Conservation (phyloP, 2,329 filamentous ascomycete species). For the Herpomyces periplanetae region DNA sequence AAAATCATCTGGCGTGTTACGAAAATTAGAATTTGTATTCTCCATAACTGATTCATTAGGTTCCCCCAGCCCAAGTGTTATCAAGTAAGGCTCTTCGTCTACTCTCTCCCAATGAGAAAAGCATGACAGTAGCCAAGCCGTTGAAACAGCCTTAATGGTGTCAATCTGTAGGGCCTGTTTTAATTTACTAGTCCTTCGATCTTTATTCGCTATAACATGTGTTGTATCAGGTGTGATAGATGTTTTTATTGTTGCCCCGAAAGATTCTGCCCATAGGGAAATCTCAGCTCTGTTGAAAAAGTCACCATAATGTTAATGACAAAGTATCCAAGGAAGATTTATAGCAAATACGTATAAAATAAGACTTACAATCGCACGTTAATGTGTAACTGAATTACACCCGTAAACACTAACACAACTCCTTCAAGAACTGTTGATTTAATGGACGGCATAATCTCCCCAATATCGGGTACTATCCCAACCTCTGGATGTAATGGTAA, state of each 20-base stretch:
- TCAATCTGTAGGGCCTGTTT: conserved; percentile 39
- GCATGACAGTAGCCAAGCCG: conserved; percentile 55
- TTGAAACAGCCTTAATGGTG: conserved; percentile 50
- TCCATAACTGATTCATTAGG: conserved; percentile 9
- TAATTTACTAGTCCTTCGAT: conserved; percentile 52
- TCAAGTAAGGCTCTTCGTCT: conserved; percentile 36
- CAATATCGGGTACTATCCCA: conserved; percentile 39
- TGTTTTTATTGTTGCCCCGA: conserved; percentile 23
- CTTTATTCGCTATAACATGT: conserved; percentile 13
- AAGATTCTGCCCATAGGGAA: conserved; percentile 45
- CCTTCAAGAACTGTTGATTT: conserved; percentile 36
- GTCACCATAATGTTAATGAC: too few species aligned
- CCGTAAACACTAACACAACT: conserved; percentile 49
- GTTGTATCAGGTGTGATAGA: conserved; percentile 11
- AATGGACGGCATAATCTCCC: conserved; percentile 38
- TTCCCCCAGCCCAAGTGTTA: conserved; percentile 32
- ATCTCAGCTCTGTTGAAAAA: conserved; percentile 39
- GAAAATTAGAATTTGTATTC: conserved; percentile 5
- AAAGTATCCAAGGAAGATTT: too few species aligned
- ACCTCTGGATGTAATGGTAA: conserved; percentile 9
- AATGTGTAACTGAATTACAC: conserved; percentile 44
- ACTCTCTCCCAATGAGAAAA: conserved; percentile 46
- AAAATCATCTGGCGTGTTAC: conserved; percentile 3
- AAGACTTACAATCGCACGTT: conserved; percentile 19
- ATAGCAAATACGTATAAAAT: too few species aligned